Evolutionary conservation across 768 basidiomycete species (phyloP), one percentile per base, ranked within the genome.

Genomic region (Amyloporia xantha): DNA sequence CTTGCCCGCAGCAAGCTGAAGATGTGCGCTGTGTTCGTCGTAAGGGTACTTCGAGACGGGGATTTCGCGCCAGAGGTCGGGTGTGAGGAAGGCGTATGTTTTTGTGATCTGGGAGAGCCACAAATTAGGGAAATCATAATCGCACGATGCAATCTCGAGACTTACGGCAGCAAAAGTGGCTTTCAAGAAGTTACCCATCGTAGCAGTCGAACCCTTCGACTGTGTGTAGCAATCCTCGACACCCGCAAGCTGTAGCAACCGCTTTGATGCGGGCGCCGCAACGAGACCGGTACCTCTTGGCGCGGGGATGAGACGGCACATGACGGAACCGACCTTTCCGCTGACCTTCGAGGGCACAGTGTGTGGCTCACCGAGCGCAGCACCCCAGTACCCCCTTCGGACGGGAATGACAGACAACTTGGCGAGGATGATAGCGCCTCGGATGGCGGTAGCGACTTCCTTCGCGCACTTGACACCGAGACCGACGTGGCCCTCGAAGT

Each of bases 381-480:
- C 90, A 76, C 96, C 96, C 96, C 96, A 99, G 81, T 99, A 99
- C 60, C 96, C 96, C 73, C 96, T 78, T 62, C 96, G 89, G 55
- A 99, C 96, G 60, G 96, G 96, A 65, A 98, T 86, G 67, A 98
- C 91, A 41, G 91, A 92, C 58, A 99, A 81, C 68, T 99, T 99
- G 65, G 96, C 96, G 55, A 93, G 82, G 73, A 97, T 93, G 79
- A 99, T 98, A 58, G 96, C 96, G 55, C 96, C 96, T 63, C 96
- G 93, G 68, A 99, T 99, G 61, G 96, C 96, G 49, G 94, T 96
- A 26, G 96, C 96, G 63, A 98, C 96, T 80, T 99, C 96, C 79
- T 99, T 99, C 59, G 96, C 94, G 66, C 95, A 98, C 76, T 99
- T 99, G 69, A 98, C 94, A 69, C 96, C 96, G 64, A 99, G 84